phyloP scores from a whole-genome alignment of 495 filamentous ascomycete species.

The Xylaria acuta region DNA sequence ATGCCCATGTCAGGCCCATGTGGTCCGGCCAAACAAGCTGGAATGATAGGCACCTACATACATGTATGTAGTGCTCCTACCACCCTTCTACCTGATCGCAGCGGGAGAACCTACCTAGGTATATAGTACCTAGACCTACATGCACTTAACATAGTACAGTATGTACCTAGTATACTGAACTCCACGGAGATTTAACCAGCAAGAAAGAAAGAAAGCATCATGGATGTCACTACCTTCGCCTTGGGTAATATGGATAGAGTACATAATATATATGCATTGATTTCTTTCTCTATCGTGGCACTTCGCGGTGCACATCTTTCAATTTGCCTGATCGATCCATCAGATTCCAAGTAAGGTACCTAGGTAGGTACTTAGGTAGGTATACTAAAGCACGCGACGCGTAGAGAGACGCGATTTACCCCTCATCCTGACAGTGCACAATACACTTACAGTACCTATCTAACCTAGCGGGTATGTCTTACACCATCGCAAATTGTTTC shows the following conservation, averaged over 20 bases:
- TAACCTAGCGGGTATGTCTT: background rate
- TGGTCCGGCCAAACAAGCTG: slow-evolving; percentile 7
- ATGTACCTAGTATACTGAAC: too few species aligned
- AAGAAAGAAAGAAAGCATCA: background rate
- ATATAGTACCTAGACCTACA: too few species aligned
- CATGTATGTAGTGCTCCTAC: too few species aligned
- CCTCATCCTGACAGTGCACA: slow-evolving; percentile 17
- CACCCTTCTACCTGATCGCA: background rate
- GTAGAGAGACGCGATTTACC: slow-evolving; percentile 18
- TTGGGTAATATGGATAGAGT: background rate
- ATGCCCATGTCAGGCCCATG: background rate
- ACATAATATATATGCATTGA: background rate
- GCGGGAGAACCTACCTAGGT: background rate
- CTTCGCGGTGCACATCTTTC: background rate
- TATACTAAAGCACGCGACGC: slow-evolving; percentile 4
- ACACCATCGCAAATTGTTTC: slow-evolving; percentile 1
- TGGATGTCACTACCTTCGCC: background rate
- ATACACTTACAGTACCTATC: background rate
- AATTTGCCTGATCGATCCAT: background rate
- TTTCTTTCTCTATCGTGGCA: background rate
- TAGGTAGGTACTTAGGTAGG: background rate
- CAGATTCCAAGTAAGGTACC: background rate
- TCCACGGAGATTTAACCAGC: background rate
- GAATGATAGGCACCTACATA: too few species aligned
- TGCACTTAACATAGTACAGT: too few species aligned